Evolutionary conservation across 306 rosid genomes (phyloP).

Genomic region (Castanea mollissima): DNA sequence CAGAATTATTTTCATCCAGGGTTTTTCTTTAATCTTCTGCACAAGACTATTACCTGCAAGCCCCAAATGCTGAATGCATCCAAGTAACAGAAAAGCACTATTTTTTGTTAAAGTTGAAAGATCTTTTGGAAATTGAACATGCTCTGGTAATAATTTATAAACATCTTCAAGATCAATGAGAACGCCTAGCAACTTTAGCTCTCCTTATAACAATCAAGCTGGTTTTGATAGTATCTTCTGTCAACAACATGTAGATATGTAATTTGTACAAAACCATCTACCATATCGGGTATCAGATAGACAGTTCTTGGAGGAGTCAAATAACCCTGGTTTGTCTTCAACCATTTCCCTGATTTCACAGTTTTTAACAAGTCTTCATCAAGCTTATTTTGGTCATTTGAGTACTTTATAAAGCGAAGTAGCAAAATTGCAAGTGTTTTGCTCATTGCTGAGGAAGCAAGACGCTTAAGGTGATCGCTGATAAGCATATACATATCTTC

Average conservation of each 20-base stretch:
- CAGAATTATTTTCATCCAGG: conserved; percentile 5
- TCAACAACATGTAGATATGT: conserved; percentile 16
- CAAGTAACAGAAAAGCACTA: conserved; percentile 7
- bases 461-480: background rate
- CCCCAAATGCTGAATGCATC: conserved; percentile 9
- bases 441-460: conserved; percentile 16
- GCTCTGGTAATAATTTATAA: conserved; percentile 17
- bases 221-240: conserved; percentile 8
- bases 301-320: conserved; percentile 21
- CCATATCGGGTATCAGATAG: background rate
- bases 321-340: conserved; percentile 18
- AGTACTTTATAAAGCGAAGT: conserved; percentile 12
- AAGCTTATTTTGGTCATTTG: background rate
- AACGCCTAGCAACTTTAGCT: conserved; percentile 20
- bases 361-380: conserved; percentile 10
- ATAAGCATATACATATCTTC: conserved; percentile 13
- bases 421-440: conserved; percentile 5
- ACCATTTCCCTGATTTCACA: conserved; percentile 21
- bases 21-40: no score
- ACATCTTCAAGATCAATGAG: background rate
- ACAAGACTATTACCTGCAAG: background rate
- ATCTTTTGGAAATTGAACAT: background rate
- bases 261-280: background rate
- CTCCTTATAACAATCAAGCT: conserved; percentile 3
- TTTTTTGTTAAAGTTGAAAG: conserved; percentile 1